A percentile compares a stretch with the other conserved stretches of the same genome.
Evolutionary conservation across 768 basidiomycete species (phyloP).

Genomic region (Gymnopilus dilepis): DNA sequence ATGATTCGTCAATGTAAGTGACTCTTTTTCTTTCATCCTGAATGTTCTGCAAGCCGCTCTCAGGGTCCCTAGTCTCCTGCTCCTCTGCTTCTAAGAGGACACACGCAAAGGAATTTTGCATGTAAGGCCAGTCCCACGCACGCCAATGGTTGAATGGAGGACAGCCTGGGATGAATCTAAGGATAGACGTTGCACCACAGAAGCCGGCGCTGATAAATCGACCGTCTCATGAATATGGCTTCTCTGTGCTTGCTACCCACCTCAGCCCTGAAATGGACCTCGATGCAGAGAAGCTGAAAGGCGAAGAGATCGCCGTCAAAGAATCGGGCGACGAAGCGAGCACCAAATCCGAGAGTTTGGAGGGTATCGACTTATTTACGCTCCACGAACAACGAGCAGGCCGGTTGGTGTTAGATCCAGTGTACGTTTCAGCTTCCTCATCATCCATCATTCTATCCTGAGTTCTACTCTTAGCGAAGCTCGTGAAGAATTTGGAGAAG

Average conservation of each 20-base stretch:
- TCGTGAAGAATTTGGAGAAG: slow-evolving; percentile 61
- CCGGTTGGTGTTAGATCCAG: slow-evolving; percentile 45
- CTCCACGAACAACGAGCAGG: slow-evolving; percentile 64
- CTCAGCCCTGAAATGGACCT: not conserved
- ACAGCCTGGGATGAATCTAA: not conserved
- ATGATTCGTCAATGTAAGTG: no score
- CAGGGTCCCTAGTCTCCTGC: no score
- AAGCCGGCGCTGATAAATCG: not conserved
- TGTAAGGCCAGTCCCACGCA: not conserved
- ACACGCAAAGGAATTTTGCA: not conserved
- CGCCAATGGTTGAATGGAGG: not conserved
- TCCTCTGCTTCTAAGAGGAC: no score
- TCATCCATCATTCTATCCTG: not conserved
- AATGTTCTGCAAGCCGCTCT: no score
- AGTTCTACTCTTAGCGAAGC: slow-evolving; percentile 53
- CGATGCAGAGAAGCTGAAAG: not conserved
- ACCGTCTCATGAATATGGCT: not conserved
- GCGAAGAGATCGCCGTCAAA: not conserved
- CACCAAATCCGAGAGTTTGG: not conserved
- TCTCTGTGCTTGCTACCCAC: not conserved
- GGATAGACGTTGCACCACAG: not conserved
- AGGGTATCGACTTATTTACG: slow-evolving; percentile 37
- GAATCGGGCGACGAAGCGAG: not conserved
- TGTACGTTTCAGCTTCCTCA: not conserved
- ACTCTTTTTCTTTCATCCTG: no score